Evolutionary conservation across 306 rosid species (phyloP).

Genomic region (Prosopis cineraria): DNA sequence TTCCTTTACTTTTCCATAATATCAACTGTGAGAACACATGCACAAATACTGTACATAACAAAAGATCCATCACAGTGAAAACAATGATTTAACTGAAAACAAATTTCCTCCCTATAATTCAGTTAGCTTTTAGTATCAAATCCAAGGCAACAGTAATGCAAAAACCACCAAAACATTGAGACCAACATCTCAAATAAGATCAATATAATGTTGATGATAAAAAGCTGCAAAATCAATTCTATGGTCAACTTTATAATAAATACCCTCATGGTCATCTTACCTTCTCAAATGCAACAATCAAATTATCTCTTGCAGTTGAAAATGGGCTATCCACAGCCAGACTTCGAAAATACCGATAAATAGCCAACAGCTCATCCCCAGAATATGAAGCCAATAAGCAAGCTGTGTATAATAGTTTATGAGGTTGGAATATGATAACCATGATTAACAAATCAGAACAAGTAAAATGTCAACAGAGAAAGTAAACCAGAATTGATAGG

Average conservation of each 20-base stretch:
- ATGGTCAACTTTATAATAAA: neutral
- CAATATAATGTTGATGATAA: neutral
- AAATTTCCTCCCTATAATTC: neutral
- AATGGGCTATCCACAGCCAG: conserved; percentile 87
- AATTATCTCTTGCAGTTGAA: conserved; percentile 89
- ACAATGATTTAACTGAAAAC: neutral
- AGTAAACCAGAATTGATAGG: conserved; percentile 7
- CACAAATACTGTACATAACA: neutral
- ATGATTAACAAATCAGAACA: conserved; percentile 7
- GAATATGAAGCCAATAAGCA: conserved; percentile 91
- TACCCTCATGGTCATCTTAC: conserved; percentile 36
- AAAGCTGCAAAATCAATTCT: neutral
- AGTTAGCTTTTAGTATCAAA: conserved; percentile 15
- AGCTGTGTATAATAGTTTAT: conserved; percentile 54
- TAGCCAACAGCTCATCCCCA: conserved; percentile 79
- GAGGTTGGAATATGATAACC: conserved; percentile 21
- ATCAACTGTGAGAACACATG: neutral
- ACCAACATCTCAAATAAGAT: neutral
- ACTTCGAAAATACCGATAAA: conserved; percentile 92
- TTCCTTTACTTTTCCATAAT: neutral
- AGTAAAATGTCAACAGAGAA: neutral
- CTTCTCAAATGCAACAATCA: conserved; percentile 96
- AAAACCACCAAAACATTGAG: neutral
- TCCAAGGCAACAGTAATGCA: no score
- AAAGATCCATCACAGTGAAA: neutral